These are phyloP conservation scores for Conidiobolus incongruus DNA, from an alignment of 371 early-diverging fungal species.

Conservation along the genomic window DNA sequence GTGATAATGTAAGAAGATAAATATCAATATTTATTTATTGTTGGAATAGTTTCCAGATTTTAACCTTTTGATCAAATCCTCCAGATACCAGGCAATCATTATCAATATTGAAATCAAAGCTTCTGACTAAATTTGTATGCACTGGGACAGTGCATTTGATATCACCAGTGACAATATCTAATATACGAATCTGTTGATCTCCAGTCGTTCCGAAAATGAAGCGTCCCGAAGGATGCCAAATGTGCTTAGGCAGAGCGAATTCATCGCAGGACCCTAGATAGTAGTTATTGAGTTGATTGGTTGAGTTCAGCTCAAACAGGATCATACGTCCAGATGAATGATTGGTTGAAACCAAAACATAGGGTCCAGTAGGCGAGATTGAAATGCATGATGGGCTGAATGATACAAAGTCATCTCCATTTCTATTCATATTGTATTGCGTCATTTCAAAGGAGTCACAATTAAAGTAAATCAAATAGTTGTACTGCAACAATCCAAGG, in stretches of 20 bases:
- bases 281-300: slow-evolving; percentile 28
- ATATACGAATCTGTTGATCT: no score
- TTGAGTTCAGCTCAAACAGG: slow-evolving; percentile 21
- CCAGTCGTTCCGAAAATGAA: slow-evolving; percentile 23
- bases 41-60: no score
- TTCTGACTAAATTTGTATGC: no score
- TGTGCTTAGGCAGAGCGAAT: slow-evolving; percentile 28
- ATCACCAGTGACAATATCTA: no score
- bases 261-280: slow-evolving; percentile 34
- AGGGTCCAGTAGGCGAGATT: slow-evolving; percentile 21
- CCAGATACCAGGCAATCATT: no score
- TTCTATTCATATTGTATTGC: slow-evolving; percentile 44
- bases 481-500: slow-evolving; percentile 39
- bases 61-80: no score
- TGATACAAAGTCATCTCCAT: slow-evolving; percentile 60
- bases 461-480: slow-evolving; percentile 43
- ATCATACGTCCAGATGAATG: slow-evolving; percentile 41
- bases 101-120: no score
- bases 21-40: no score
- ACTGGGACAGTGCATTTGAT: no score
- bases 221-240: slow-evolving; percentile 33
- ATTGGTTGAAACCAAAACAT: slow-evolving; percentile 45
- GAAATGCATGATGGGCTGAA: slow-evolving; percentile 45
- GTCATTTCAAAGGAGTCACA: slow-evolving; percentile 13
- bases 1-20: no score